phyloP scores from a whole-genome alignment of 2,329 filamentous ascomycete genomes.

The Gaeumannomyces tritici region DNA sequence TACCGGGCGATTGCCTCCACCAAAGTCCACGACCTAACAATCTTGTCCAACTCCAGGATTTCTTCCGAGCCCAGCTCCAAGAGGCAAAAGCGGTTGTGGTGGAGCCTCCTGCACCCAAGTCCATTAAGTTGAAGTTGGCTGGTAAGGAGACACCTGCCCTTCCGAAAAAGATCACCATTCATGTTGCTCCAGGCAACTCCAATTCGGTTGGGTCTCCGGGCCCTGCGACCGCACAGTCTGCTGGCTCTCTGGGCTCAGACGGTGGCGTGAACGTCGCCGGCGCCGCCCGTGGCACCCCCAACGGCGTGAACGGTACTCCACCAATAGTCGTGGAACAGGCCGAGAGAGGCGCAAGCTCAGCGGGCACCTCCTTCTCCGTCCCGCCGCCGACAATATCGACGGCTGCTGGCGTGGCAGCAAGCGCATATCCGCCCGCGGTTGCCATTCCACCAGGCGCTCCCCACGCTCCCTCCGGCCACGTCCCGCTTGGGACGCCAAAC shows the following conservation, averaged over 20 bases:
- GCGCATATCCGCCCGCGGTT: background rate
- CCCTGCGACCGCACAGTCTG: conserved; percentile 21
- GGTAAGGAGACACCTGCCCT: conserved; percentile 31
- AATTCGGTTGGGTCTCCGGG: conserved; percentile 44
- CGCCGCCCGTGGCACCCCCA: conserved; percentile 13
- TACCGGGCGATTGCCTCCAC: background rate
- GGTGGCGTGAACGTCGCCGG: conserved; percentile 1
- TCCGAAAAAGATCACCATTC: conserved; percentile 61
- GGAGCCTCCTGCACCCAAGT: conserved; percentile 62
- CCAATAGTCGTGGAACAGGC: background rate
- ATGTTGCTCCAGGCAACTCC: conserved; percentile 50
- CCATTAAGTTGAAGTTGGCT: conserved; percentile 67
- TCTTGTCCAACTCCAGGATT: conserved; percentile 35
- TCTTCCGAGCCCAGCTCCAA: conserved; percentile 58
- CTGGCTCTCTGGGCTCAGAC: conserved; percentile 17
- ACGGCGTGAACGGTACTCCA: background rate
- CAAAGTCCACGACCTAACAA: background rate
- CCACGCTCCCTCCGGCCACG: conserved; percentile 11
- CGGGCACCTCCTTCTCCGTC: background rate
- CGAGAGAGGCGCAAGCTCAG: background rate
- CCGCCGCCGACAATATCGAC: background rate
- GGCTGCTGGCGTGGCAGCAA: background rate
- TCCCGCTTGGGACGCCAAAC: conserved; percentile 14
- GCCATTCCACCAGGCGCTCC: background rate
- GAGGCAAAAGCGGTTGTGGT: conserved; percentile 63